These are phyloP conservation scores for Meripilus lineatus DNA, from an alignment of 1,284 basidiomycete species.

Conservation along the genomic window DNA sequence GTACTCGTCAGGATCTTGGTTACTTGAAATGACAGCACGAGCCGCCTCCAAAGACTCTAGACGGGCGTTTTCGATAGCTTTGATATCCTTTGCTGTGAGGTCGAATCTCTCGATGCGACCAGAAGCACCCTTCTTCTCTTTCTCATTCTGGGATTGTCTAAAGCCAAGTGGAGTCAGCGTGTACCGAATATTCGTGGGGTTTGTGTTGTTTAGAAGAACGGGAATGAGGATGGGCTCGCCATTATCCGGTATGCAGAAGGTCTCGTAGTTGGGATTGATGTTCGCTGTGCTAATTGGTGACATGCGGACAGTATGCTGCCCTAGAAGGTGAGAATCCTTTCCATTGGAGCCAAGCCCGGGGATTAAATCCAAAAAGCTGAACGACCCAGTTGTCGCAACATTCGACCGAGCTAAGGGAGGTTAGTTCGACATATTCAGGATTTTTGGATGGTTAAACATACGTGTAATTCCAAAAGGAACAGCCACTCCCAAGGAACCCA, in stretches of 20 bases:
- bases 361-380: slow-evolving; percentile 40
- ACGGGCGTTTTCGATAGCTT: slow-evolving; percentile 56
- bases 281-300: slow-evolving; percentile 86
- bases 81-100: slow-evolving; percentile 60
- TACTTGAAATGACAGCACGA: slow-evolving; percentile 31
- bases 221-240: slow-evolving; percentile 63
- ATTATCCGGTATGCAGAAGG: slow-evolving; percentile 66
- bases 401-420: slow-evolving; percentile 25
- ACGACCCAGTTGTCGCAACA: slow-evolving; percentile 38
- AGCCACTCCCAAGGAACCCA: slow-evolving; percentile 17
- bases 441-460: slow-evolving; percentile 16
- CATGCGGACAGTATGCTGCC: slow-evolving; percentile 87
- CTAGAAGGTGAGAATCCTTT: slow-evolving; percentile 61
- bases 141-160: slow-evolving; percentile 25
- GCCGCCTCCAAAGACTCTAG: slow-evolving; percentile 45
- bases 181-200: slow-evolving; percentile 72
- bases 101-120: slow-evolving; percentile 51
- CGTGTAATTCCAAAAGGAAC: slow-evolving; percentile 23
- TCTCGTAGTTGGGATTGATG: slow-evolving; percentile 64
- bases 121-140: slow-evolving; percentile 9
- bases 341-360: slow-evolving; percentile 32
- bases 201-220: slow-evolving; percentile 87
- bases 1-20: slow-evolving; percentile 33
- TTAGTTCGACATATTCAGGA: not conserved
- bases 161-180: slow-evolving; percentile 69